Conservation (phyloP, 2,329 filamentous ascomycete genomes). For the Penicillium hordei region DNA sequence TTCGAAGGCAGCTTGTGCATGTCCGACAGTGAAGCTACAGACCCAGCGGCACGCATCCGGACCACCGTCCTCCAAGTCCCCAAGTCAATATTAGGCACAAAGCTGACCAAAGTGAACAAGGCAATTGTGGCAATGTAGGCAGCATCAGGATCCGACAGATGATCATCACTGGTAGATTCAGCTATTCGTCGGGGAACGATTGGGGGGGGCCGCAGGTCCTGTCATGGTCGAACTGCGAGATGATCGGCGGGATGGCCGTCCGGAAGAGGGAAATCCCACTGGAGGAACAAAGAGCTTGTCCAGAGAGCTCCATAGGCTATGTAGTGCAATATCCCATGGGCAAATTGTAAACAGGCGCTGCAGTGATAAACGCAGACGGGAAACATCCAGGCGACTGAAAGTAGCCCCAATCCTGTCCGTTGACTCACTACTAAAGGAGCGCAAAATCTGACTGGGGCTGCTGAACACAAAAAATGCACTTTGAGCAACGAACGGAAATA, state of each 20-base stretch:
- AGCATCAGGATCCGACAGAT: conserved; percentile 41
- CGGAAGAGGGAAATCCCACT: conserved; percentile 34
- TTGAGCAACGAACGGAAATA: conserved; percentile 45
- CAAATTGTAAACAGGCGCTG: conserved; percentile 39
- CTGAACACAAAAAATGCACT: conserved; percentile 48
- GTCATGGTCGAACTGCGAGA: conserved; percentile 30
- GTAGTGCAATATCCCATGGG: conserved; percentile 43
- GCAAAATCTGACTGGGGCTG: conserved; percentile 41
- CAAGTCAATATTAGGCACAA: conserved; percentile 38
- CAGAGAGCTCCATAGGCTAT: conserved; percentile 44
- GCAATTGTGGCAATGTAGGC: conserved; percentile 41
- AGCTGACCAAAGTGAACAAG: conserved; percentile 40
- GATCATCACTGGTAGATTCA: conserved; percentile 30
- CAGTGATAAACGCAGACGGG: conserved; percentile 35
- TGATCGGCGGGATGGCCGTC: conserved; percentile 33
- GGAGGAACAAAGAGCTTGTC: conserved; percentile 44
- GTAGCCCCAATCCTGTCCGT: neutral
- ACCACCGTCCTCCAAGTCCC: conserved; percentile 43
- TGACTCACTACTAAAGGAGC: conserved; percentile 38
- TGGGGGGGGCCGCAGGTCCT: conserved; percentile 16
- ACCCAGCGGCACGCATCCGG: conserved; percentile 44
- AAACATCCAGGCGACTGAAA: conserved; percentile 27
- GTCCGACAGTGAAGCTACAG: conserved; percentile 39
- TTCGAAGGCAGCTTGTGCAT: conserved; percentile 35
- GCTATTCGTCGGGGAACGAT: conserved; percentile 30